Evolutionary conservation across 495 filamentous ascomycete species (phyloP), one percentile per base, ranked within the genome.

Genomic region (Articulospora tetracladia): DNA sequence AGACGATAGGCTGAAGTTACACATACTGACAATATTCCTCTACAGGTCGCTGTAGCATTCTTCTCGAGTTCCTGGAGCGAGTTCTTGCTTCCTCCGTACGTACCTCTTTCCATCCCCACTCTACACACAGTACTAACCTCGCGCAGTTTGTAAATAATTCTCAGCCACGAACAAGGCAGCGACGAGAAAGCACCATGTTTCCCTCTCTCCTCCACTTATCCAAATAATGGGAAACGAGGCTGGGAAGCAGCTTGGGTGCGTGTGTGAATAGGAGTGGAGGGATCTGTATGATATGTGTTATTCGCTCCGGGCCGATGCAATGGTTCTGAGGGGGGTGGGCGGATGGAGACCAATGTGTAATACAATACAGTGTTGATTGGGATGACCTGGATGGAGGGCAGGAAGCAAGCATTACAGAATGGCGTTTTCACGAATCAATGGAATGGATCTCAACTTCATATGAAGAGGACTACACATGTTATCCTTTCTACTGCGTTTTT

Each of bases 1-100:
- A 19, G 30, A 7, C 15, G 30, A 34, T 6, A 7, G 30, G 6
- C 30, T n/a, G n/a, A n/a, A n/a, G n/a, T n/a, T 34, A 36, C 58
- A 62, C 22, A 70, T 52, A 30, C 19, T 59, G 44, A 28, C 24
- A 8, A 22, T 13, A 10, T 1, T 60, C n/a, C n/a, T 36, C 46
- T 68, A 17, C 65, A 91, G 88, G 84, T 79, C 64, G 86, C 86
- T 60, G 80, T 92, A 49, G 84, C 87, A 51, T 89, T 92, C 76
- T 76, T 92, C 63, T 79, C 86, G 68, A 88, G 85, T 76, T 84
- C 83, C 67, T 87, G 86, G 81, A 80, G 81, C 79, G 88, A 90
- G 75, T 77, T 87, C 68, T 77, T 92, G 58, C 78, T 90, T 56
- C 87, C 88, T 66, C 84, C 86, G 84, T 92, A 74, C 80, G 82